Conservation (phyloP, 2,329 filamentous ascomycete species). For the Trichoderma sp. region DNA sequence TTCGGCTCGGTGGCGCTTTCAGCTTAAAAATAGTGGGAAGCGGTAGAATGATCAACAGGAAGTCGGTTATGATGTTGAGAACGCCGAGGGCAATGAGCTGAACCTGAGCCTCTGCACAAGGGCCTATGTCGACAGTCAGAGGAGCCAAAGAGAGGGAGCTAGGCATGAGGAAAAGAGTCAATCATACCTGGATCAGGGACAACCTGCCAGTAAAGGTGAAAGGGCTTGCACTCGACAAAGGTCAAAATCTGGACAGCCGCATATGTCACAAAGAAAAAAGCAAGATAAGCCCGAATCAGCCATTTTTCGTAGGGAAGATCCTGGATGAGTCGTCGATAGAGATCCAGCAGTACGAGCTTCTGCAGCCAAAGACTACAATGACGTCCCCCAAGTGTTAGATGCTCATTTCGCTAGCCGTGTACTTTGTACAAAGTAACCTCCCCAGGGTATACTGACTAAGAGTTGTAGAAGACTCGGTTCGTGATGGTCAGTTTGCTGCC, state of each 20-base stretch:
- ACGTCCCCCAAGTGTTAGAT: background rate
- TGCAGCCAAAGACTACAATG: slow-evolving; percentile 34
- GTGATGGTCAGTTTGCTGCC: slow-evolving; percentile 40
- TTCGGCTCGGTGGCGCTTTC: slow-evolving; percentile 35
- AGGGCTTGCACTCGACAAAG: slow-evolving; percentile 46
- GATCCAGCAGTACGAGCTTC: slow-evolving; percentile 34
- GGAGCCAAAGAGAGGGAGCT: background rate
- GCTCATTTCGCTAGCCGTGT: background rate
- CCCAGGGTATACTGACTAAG: slow-evolving; percentile 36
- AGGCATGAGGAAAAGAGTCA: background rate
- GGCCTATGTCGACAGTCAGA: slow-evolving; percentile 26
- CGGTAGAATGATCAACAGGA: slow-evolving; percentile 34
- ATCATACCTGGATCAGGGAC: slow-evolving; percentile 42
- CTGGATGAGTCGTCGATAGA: slow-evolving; percentile 32
- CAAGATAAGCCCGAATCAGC: slow-evolving; percentile 33
- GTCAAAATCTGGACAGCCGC: slow-evolving; percentile 37
- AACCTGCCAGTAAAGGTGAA: slow-evolving; percentile 59
- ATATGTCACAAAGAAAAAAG: slow-evolving; percentile 37
- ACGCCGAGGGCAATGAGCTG: slow-evolving; percentile 39
- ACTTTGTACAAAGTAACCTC: background rate
- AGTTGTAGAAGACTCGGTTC: slow-evolving; percentile 39
- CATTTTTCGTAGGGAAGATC: slow-evolving; percentile 32
- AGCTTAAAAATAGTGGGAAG: slow-evolving; percentile 34
- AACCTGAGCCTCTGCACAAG: slow-evolving; percentile 36
- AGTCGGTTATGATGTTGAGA: slow-evolving; percentile 39